phyloP scores from a whole-genome alignment of 164 flowering plant genomes.

The Berberis thunbergii region DNA sequence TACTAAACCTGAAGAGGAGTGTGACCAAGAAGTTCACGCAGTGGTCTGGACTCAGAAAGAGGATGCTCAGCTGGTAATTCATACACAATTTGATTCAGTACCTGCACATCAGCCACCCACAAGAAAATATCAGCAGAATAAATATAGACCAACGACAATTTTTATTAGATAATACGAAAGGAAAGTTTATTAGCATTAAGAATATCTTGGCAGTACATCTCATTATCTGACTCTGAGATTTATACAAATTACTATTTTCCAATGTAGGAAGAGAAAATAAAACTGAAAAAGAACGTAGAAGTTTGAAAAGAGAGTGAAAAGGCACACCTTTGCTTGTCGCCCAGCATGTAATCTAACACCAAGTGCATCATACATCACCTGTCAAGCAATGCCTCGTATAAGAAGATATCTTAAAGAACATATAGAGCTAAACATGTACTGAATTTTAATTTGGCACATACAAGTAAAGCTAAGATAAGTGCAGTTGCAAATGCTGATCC shows the following conservation, averaged over 20 bases:
- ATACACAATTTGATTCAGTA: slow-evolving; percentile 84
- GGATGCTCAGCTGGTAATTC: slow-evolving; percentile 98
- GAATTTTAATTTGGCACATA: slow-evolving; percentile 21
- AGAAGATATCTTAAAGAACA: not conserved
- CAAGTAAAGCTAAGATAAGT: slow-evolving; percentile 64
- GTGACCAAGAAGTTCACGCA: slow-evolving; percentile 95
- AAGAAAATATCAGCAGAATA: not conserved
- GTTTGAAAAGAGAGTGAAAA: not conserved
- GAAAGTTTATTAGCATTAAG: too few species aligned
- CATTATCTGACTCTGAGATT: too few species aligned
- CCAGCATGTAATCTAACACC: slow-evolving; percentile 97
- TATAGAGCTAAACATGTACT: too few species aligned
- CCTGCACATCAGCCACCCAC: slow-evolving; percentile 35
- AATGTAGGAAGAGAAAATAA: too few species aligned
- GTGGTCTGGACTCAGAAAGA: slow-evolving; percentile 77
- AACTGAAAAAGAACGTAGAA: too few species aligned
- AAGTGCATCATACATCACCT: slow-evolving; percentile 98
- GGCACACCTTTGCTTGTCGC: slow-evolving; percentile 88
- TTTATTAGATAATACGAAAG: too few species aligned
- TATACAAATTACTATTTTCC: too few species aligned
- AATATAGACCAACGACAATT: not conserved
- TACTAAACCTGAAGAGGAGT: slow-evolving; percentile 79
- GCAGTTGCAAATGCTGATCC: slow-evolving; percentile 69
- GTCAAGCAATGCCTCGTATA: slow-evolving; percentile 19
- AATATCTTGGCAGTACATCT: too few species aligned